Base-by-base conservation (phyloP, 1,284 basidiomycete genomes). In the Leccinum fallax region DNA sequence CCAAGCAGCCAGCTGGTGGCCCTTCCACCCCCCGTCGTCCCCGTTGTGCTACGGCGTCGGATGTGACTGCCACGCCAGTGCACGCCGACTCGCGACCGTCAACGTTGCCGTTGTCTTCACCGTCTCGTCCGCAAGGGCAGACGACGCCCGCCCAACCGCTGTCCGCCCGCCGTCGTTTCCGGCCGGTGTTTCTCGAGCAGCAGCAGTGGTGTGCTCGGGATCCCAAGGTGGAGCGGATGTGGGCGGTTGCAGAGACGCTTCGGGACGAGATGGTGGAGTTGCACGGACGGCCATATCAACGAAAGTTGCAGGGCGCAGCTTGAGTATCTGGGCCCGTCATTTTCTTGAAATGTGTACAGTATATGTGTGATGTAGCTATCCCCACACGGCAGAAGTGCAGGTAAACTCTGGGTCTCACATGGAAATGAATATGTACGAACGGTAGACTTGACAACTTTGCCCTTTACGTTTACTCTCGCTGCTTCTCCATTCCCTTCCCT, bases 111-210 rank as follows among this genome's bases (percentile, higher is more conserved):
- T 15, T 11, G 38, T 10, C 38, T 6, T 49, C 48, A 2, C 62
- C 72, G 8, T 63, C 59, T 1, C 62, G 58, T 26, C 64, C 63
- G 4, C 62, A 62, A 34, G 59, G 48, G 3, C 63, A 63, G n/a
- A 2, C 24, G 0, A 61, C 60, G 2, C 68, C 65, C n/a, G 52
- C 52, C 6, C 66, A 59, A 5, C 57, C 43, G 3, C 15, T 19
- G 3, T 5, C 46, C 21, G 58, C 56, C 15, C 66, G 62, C 9
- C 40, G 40, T 16, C 67, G 70, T 11, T 76, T 75, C 57, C 60
- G 69, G 7, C 60, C 74, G 0, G 56, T 73, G 49, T 76, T 75
- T 53, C 59, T 76, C 9, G 73, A 76, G 26, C 73, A 71, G 13
- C 63, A 75, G 28, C 72, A 76, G 16, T 74, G 72, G 74, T 63